Evolutionary conservation across 2,329 filamentous ascomycete species (phyloP), one percentile per base, ranked within the genome.

Genomic region (Cladorrhinum sp.): DNA sequence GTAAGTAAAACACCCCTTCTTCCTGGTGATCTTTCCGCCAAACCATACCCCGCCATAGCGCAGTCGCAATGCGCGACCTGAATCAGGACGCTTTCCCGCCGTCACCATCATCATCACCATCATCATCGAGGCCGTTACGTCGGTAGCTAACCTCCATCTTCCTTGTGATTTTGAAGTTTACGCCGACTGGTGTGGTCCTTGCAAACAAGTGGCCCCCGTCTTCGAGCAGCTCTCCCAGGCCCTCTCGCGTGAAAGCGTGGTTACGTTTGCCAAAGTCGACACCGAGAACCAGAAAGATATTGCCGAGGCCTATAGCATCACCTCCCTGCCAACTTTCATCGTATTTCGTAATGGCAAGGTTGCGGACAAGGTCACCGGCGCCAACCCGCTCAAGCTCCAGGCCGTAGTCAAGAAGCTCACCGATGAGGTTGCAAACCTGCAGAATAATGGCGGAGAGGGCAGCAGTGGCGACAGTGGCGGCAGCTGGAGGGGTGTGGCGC

Each of bases 251-350:
- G 84, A 88, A 16, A 86, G 87, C 67, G 79, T 83, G 66, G 87
- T 96, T 68, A 90, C 88, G 33, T 97, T 98, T 74, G 86, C 86
- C 73, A 96, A 95, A 79, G 83, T 97, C 78, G 88, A 98, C 80
- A 89, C 86, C 63, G 92, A 96, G 68, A 75, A 82, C 55, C 89
- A 95, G 73, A 80, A 86, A 70, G 86, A 91, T 39, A 85, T 98
- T 65, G 86, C 90, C 16, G 73, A 83, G 62, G 85, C 86, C 67
- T 95, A 96, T 77, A 80, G 80, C 65, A 82, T 98, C 71, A 87
- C 86, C 20, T 84, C 85, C 76, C 87, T 94, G 72, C 95, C 95
- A 8, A 96, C 93, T n/a, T 96, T 98, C 75, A 84, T 98, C 71
- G 83, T 97, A 70, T 96, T 91, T 79, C 88, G 89, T 69, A 83